Evolutionary conservation across 1,284 basidiomycete genomes (phyloP).

Genomic region (Veloboletus limbatus): DNA sequence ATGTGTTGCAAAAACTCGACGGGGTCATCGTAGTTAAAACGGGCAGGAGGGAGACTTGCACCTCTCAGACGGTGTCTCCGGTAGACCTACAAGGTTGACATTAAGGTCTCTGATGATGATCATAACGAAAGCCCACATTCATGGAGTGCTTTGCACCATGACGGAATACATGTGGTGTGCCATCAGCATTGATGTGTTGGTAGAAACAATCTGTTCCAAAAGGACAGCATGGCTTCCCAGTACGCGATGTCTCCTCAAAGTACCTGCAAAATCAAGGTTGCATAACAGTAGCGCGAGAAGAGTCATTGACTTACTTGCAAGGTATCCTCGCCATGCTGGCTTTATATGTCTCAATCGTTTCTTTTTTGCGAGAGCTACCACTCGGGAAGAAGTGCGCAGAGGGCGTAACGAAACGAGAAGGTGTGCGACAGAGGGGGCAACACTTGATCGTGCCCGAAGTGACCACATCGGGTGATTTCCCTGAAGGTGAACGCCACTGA

Average conservation of each 20-base stretch:
- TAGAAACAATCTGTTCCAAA: conserved; percentile 79
- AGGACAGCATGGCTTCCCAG: conserved; percentile 55
- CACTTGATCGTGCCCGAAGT: conserved; percentile 61
- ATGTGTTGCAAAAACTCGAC: conserved; percentile 30
- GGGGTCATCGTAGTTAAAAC: conserved; percentile 28
- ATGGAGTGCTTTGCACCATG: conserved; percentile 55
- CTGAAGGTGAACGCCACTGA: conserved; percentile 62
- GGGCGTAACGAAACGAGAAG: conserved; percentile 64
- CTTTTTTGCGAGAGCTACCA: conserved; percentile 50
- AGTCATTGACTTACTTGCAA: conserved; percentile 50
- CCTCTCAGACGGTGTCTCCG: conserved; percentile 25
- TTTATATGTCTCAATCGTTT: conserved; percentile 56
- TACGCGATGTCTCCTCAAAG: conserved; percentile 51
- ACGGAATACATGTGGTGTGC: conserved; percentile 53
- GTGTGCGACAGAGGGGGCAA: conserved; percentile 68
- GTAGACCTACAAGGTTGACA: conserved; percentile 20
- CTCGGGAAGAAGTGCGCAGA: conserved; percentile 62
- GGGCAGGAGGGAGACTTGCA: conserved; percentile 14
- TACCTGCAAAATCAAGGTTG: conserved; percentile 42
- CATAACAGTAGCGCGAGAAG: not conserved
- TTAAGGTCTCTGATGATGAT: not conserved
- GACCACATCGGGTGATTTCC: conserved; percentile 49
- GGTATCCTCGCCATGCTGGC: conserved; percentile 64
- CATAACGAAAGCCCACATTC: conserved; percentile 33
- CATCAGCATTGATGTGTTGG: conserved; percentile 62